These are phyloP conservation scores for Postia placenta DNA, from an alignment of 768 basidiomycete species.

Conservation along the genomic window DNA sequence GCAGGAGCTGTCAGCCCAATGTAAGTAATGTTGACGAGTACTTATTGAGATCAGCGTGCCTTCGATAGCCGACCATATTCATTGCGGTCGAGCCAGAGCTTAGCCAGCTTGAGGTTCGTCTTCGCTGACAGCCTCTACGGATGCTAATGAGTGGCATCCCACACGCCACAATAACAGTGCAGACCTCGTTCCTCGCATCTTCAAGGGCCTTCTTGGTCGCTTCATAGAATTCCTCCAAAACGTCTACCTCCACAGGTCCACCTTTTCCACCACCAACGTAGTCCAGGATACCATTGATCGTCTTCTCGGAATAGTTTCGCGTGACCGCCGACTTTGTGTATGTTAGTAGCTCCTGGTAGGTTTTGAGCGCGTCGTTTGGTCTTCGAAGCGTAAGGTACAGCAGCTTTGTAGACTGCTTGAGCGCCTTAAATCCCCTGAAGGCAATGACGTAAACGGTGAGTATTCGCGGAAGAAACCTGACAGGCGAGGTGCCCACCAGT, in stretches of 20 bases:
- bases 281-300: constrained; percentile 96
- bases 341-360: constrained; percentile 80
- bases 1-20: constrained; percentile 53
- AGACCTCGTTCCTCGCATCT: constrained; percentile 95
- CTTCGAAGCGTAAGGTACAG: constrained; percentile 75
- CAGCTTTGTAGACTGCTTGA: constrained; percentile 96
- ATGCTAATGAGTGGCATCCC: neutral
- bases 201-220: constrained; percentile 84
- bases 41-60: constrained; percentile 34
- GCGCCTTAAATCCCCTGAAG: constrained; percentile 93
- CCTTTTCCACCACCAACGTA: constrained; percentile 92
- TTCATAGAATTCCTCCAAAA: constrained; percentile 94
- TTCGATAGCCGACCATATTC: constrained; percentile 82
- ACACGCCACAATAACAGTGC: neutral
- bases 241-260: constrained; percentile 71
- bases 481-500: constrained; percentile 57
- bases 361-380: constrained; percentile 78
- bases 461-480: neutral
- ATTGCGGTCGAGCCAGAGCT: constrained; percentile 93
- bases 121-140: constrained; percentile 84
- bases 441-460: neutral
- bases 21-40: neutral
- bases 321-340: constrained; percentile 97
- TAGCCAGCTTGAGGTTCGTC: constrained; percentile 95
- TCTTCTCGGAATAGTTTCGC: constrained; percentile 95